Percentiles rank a stretch among this genome's conserved stretches.
These are phyloP conservation scores for Priceomyces melissophilus DNA, from an alignment of 805 yeast genomes.

Conservation along the genomic window DNA sequence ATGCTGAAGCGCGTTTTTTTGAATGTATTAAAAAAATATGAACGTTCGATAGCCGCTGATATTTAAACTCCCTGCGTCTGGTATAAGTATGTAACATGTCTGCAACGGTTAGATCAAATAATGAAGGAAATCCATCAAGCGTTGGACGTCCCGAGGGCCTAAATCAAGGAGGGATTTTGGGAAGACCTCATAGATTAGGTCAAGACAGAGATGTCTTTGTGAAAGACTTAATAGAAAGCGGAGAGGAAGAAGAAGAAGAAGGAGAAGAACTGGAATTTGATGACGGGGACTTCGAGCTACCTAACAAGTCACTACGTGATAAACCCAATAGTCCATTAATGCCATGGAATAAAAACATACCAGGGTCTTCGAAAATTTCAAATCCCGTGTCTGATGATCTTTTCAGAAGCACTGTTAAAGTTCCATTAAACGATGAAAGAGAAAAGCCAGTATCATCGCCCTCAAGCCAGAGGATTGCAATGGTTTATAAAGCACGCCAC, in stretches of 20 bases:
- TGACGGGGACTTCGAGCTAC: conserved; percentile 28
- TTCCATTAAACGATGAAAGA: conserved; percentile 10
- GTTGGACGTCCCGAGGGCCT: not conserved
- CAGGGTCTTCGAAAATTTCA: not conserved
- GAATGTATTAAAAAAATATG: not conserved
- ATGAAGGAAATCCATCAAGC: not conserved
- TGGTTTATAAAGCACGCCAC: conserved; percentile 12
- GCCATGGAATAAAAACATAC: not conserved
- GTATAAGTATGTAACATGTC: conserved; percentile 2
- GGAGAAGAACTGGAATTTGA: conserved; percentile 27
- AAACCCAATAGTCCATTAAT: not conserved
- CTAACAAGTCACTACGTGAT: conserved; percentile 11
- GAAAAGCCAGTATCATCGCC: not conserved
- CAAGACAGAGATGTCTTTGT: conserved; percentile 1
- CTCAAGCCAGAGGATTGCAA: not conserved
- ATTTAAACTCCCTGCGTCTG: not conserved
- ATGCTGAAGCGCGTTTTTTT: not conserved
- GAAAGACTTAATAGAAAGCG: not conserved
- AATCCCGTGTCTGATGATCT: not conserved
- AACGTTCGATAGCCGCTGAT: not conserved
- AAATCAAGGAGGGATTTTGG: not conserved
- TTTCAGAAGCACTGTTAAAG: conserved; percentile 5
- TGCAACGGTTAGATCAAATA: not conserved
- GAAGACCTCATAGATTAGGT: conserved; percentile 1
- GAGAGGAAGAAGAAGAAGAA: conserved; percentile 3